Base-by-base conservation (phyloP, 139 green algal genomes). In the Chlorella ohadii region DNA sequence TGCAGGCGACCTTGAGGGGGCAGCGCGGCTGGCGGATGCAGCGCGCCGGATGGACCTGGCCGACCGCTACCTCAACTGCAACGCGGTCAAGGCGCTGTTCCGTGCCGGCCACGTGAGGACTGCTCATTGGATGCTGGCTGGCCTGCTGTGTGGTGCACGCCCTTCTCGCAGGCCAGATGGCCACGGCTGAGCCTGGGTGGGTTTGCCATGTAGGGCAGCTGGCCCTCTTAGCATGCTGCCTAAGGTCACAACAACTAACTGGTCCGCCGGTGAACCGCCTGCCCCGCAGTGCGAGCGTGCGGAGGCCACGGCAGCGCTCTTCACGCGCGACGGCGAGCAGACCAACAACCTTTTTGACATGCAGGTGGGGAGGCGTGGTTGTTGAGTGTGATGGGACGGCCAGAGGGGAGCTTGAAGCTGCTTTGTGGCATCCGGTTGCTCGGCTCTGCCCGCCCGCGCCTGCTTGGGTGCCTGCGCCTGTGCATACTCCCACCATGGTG, bases 21-120 rank as follows among this genome's bases (percentile, higher is more conserved):
- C 94, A 23, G 93, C 91, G 3, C 83, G 72, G 3, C 82, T 92
- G 47, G 94, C 94, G 20, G 92, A 96, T 47, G 84, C 88, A 0
- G 95, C 93, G 0, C 91, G 95, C 27, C 89, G 84, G 65, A 85
- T 97, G 78, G 97, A 99, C 89, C 89, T 97, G 25, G 91, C 92
- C 6, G 97, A 99, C 93, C 93, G 97, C 72, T 99, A 96, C 89
- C 86, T 99, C 70, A 99, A 99, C 93, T 93, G 87, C 75, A 73
- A 92, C 63, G 91, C 93, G 1, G 93, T 94, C 34, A 97, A 97
- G 89, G 89, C 87, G 22, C 73, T 95, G 56, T 92, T 97, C 76
- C 74, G 87, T 3, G 89, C 88, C 27, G 89, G 85, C 0, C 63
- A 88, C 47, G 82, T 91, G 67, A 83, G 79, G 13, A 22, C 51